Evolutionary conservation across 345 rosid genomes (phyloP).

Genomic region (Turritis glabra): DNA sequence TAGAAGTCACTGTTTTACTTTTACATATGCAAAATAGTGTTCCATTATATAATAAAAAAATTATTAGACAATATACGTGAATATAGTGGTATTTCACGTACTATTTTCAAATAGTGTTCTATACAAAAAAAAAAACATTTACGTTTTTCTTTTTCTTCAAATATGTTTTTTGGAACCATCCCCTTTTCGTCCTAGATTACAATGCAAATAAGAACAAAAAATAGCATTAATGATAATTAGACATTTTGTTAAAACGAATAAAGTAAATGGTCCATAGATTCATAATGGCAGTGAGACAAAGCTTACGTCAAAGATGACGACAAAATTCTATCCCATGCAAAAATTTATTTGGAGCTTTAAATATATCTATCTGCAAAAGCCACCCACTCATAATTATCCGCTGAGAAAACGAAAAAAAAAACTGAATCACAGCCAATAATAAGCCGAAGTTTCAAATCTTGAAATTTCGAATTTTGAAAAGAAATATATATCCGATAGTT

Average conservation of each 20-base stretch:
- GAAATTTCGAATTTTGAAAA: conserved; percentile 22
- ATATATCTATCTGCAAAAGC: conserved; percentile 28
- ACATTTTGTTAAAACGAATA: conserved; percentile 28
- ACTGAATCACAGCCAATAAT: not conserved
- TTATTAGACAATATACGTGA: too few relatives aligned
- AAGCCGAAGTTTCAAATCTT: conserved; percentile 9
- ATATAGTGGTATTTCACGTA: too few relatives aligned
- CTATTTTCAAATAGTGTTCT: too few relatives aligned
- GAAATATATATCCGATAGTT: not conserved
- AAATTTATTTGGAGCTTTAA: not conserved
- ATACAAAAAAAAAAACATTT: not conserved
- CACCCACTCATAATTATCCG: conserved; percentile 22
- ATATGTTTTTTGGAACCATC: not conserved
- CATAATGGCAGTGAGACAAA: conserved; percentile 22
- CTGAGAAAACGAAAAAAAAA: not conserved
- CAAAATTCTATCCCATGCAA: conserved; percentile 29
- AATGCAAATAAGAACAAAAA: conserved; percentile 8
- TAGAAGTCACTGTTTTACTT: too few relatives aligned
- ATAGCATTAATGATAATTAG: conserved; percentile 12
- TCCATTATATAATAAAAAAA: too few relatives aligned
- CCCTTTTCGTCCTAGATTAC: conserved; percentile 9
- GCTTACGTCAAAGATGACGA: conserved; percentile 34
- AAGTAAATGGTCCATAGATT: conserved; percentile 17
- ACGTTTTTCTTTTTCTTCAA: not conserved
- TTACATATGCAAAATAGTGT: too few relatives aligned